Evolutionary conservation across 2,329 filamentous ascomycete genomes (phyloP).

Genomic region (Fusarium poae): DNA sequence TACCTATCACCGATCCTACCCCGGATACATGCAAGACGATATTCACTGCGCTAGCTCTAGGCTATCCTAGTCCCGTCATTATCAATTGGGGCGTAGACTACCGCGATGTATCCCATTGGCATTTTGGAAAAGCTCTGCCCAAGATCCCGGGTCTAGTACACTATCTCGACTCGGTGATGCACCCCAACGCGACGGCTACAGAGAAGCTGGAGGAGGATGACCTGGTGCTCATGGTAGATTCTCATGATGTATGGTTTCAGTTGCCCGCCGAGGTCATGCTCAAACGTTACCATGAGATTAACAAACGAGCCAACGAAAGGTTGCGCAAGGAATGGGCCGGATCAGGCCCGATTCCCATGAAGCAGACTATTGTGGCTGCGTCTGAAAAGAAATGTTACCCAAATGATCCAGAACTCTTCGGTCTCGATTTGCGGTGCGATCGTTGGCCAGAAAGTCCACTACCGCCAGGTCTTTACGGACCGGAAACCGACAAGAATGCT

Average conservation of each 20-base stretch:
- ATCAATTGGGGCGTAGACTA: slow-evolving; percentile 8
- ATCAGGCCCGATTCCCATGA: slow-evolving; percentile 6
- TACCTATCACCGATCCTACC: neutral
- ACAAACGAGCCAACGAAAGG: slow-evolving; percentile 14
- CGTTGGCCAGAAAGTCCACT: neutral
- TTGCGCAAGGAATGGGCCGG: slow-evolving; percentile 1
- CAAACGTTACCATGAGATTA: slow-evolving; percentile 23
- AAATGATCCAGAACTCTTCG: neutral
- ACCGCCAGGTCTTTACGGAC: slow-evolving; percentile 3
- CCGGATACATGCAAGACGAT: slow-evolving; percentile 8
- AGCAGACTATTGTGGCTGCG: slow-evolving; percentile 5
- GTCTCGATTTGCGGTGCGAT: neutral
- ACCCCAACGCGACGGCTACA: neutral
- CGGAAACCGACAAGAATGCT: neutral
- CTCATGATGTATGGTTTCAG: slow-evolving; percentile 18
- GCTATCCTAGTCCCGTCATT: slow-evolving; percentile 6
- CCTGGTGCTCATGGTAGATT: slow-evolving; percentile 17
- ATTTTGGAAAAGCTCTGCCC: neutral
- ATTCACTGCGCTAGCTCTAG: neutral
- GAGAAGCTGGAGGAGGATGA: slow-evolving; percentile 3
- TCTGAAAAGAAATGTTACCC: neutral
- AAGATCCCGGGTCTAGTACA: slow-evolving; percentile 1
- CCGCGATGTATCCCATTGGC: neutral
- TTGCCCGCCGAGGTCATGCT: slow-evolving; percentile 13
- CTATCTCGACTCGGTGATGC: slow-evolving; percentile 15